These are phyloP conservation scores for Globisporangium rhizosaccharum DNA, from an alignment of 352 stramenopile species.

Conservation along the genomic window DNA sequence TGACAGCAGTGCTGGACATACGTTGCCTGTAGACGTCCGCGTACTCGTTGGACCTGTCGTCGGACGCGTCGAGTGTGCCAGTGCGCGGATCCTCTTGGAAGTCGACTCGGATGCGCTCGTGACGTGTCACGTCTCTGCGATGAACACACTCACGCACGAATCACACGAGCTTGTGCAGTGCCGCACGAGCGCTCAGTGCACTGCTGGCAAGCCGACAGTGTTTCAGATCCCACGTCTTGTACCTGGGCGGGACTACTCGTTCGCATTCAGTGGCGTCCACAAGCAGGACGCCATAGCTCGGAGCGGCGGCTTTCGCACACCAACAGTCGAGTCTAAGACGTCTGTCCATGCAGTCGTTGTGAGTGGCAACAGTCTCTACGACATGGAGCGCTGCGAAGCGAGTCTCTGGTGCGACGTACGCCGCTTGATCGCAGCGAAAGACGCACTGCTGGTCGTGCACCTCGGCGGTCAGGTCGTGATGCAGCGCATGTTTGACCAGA, in stretches of 20 bases:
- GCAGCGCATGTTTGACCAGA: constrained; percentile 64
- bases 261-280: constrained; percentile 55
- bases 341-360: constrained; percentile 30
- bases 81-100: constrained; percentile 62
- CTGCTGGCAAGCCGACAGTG: constrained; percentile 25
- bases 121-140: constrained; percentile 43
- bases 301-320: constrained; percentile 41
- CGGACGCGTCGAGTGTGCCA: constrained; percentile 45
- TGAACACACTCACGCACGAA: constrained; percentile 31
- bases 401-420: constrained; percentile 46
- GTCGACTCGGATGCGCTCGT: constrained; percentile 30
- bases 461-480: constrained; percentile 68
- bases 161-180: constrained; percentile 37
- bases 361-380: constrained; percentile 44
- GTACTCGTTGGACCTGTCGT: constrained; percentile 67
- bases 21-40: constrained; percentile 24
- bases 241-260: constrained; percentile 43
- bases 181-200: constrained; percentile 16
- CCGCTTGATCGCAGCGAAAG: constrained; percentile 23
- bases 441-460: constrained; percentile 47
- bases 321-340: constrained; percentile 25
- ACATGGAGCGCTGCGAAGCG: constrained; percentile 33
- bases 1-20: neutral
- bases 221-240: constrained; percentile 43
- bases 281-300: constrained; percentile 27